phyloP scores from a whole-genome alignment of 495 filamentous ascomycete species.

The Parathielavia appendiculata region DNA sequence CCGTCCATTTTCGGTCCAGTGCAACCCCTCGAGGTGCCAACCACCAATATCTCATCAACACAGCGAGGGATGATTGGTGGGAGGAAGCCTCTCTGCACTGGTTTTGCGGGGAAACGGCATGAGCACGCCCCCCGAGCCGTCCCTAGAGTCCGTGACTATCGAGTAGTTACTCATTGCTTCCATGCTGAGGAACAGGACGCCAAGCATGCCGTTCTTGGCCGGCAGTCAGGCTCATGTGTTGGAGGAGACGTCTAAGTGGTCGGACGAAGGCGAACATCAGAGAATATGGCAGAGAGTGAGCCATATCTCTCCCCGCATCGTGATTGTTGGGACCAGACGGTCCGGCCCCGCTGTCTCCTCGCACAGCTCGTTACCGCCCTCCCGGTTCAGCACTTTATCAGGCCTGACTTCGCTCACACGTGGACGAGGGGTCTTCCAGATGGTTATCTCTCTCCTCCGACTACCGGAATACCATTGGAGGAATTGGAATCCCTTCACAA shows the following conservation, averaged over 20 bases:
- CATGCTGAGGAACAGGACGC: background rate
- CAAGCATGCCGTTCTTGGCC: background rate
- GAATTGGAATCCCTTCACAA: background rate
- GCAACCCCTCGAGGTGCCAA: background rate
- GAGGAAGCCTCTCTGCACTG: background rate
- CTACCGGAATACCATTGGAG: background rate
- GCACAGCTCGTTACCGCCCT: conserved; percentile 9
- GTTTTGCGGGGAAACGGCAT: conserved; percentile 7
- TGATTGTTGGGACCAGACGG: background rate
- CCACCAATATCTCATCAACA: background rate
- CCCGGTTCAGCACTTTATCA: conserved; percentile 1
- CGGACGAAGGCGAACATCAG: no score
- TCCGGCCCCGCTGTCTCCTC: background rate
- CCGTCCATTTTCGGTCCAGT: background rate
- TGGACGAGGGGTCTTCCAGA: background rate
- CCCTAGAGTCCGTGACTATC: background rate
- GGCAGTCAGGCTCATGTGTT: no score
- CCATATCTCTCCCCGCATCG: background rate
- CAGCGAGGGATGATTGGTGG: conserved; percentile 1
- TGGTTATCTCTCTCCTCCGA: background rate
- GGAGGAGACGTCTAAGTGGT: no score
- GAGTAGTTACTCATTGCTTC: background rate
- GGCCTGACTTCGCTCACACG: background rate
- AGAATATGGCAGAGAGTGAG: background rate
- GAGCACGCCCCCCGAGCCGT: background rate